Evolutionary conservation across 148 eudicot genomes (phyloP), one percentile per base, ranked within the genome.

Genomic region (Oxyria digyna): DNA sequence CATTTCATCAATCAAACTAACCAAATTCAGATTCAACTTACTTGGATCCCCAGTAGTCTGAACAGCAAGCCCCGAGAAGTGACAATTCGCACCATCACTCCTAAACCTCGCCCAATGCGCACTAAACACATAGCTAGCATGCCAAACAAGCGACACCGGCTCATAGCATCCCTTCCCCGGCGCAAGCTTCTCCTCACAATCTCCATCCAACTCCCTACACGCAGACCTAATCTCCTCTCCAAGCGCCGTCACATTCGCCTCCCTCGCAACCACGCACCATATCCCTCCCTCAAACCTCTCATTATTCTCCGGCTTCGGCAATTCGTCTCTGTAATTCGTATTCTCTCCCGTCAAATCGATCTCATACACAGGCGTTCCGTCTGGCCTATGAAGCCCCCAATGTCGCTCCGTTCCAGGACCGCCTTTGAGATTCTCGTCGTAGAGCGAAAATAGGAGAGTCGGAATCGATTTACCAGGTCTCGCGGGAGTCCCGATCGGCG

Each of bases 361-460:
- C 18, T 77, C 78, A 49, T 85, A 89, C 29, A 77, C 40, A 1
- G 82, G 83, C 13, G 71, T 65, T 5, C 89, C 91, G 69, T 69
- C 73, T 1, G 84, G 78, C 33, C 70, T 18, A 2, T 84, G 35
- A 52, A 92, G 40, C 11, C 97, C 97, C 94, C 96, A 92, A 41
- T 87, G 86, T 32, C 97, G 74, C 75, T 92, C 97, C 0, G 94
- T 89, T 17, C 78, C 87, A 0, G 84, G 91, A 14, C 97, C 97
- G 0, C 31, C 55, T 69, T 92, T 92, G 20, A 77, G 79, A 62
- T 89, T 80, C 75, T 92, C 97, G 45, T 92, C 76, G 43, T 79
- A 92, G 7, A 92, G 67, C 0, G 96, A 81, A 71, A 89, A 92
- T 8, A 92, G 67, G 65, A 85, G 87, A 1, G 91, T 83, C 11